A percentile compares a stretch with the other conserved stretches of the same genome.
phyloP scores from a whole-genome alignment of 108 stramenopile genomes.

The Cylindrotheca closterium region DNA sequence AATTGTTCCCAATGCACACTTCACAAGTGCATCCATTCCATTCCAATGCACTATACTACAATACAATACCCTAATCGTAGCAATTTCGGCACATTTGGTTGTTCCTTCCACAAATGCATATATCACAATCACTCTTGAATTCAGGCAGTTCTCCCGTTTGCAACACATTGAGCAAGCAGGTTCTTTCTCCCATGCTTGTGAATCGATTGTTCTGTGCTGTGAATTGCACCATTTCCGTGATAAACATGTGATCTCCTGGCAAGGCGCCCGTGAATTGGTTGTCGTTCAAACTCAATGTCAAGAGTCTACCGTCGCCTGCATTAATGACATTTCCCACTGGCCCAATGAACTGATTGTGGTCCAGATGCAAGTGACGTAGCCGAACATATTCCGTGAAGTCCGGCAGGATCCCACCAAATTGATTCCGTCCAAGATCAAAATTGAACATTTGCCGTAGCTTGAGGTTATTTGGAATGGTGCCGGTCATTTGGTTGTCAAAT shows the following conservation, averaged over 20 bases:
- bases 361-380: conserved; percentile 41
- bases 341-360: conserved; percentile 49
- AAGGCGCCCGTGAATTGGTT: conserved; percentile 43
- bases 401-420: conserved; percentile 47
- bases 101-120: conserved; percentile 28
- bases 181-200: conserved; percentile 7
- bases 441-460: conserved; percentile 26
- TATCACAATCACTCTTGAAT: conserved; percentile 43
- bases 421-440: conserved; percentile 44
- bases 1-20: no score
- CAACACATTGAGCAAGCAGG: conserved; percentile 30
- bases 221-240: conserved; percentile 19
- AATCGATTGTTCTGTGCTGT: conserved; percentile 39
- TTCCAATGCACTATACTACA: no score
- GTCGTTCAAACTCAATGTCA: conserved; percentile 26
- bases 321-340: conserved; percentile 33
- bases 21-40: no score
- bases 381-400: conserved; percentile 14
- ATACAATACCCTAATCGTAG: no score
- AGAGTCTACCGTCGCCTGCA: conserved; percentile 45
- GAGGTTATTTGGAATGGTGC: conserved; percentile 31
- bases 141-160: conserved; percentile 35
- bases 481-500: conserved; percentile 33
- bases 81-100: background rate
- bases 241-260: conserved; percentile 19